Percentiles rank a stretch among this genome's conserved stretches.
These are phyloP conservation scores for Selaginella moellendorffii DNA, from an alignment of 75 land plant genomes.

Conservation along the genomic window DNA sequence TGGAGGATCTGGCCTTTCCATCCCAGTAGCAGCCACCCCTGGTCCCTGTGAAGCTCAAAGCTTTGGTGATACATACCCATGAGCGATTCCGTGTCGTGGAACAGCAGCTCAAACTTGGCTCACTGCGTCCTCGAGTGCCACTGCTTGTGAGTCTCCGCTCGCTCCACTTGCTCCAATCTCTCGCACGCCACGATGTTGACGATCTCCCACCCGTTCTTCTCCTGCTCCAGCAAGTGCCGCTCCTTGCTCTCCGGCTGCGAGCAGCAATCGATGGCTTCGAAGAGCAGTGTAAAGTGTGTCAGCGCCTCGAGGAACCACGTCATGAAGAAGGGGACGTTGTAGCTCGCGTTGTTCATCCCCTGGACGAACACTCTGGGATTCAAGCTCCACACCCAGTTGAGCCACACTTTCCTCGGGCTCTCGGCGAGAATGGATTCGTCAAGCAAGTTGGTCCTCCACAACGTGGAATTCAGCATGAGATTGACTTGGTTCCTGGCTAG, in stretches of 20 bases:
- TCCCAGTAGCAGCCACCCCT: constrained; percentile 3
- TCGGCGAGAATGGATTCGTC: constrained; percentile 2
- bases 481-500: too few species aligned
- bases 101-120: constrained; percentile 1
- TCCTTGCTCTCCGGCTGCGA: not conserved
- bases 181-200: constrained; percentile 4
- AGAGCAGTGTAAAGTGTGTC: not conserved
- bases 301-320: constrained; percentile 1
- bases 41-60: not conserved
- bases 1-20: constrained; percentile 3
- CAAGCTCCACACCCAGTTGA: constrained; percentile 2
- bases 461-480: too few species aligned
- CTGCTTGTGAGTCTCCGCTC: not conserved
- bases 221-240: not conserved
- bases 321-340: not conserved
- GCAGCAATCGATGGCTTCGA: not conserved
- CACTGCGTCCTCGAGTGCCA: constrained; percentile 1
- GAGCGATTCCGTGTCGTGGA: not conserved
- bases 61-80: constrained; percentile 3
- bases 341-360: constrained; percentile 2
- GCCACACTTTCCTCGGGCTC: constrained; percentile 7
- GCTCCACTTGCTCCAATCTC: constrained; percentile 2
- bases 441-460: not conserved
- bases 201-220: constrained; percentile 2
- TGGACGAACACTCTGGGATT: not conserved